Conservation (phyloP, 1,139 yeast species). For the Yamadazyma diospyri region DNA sequence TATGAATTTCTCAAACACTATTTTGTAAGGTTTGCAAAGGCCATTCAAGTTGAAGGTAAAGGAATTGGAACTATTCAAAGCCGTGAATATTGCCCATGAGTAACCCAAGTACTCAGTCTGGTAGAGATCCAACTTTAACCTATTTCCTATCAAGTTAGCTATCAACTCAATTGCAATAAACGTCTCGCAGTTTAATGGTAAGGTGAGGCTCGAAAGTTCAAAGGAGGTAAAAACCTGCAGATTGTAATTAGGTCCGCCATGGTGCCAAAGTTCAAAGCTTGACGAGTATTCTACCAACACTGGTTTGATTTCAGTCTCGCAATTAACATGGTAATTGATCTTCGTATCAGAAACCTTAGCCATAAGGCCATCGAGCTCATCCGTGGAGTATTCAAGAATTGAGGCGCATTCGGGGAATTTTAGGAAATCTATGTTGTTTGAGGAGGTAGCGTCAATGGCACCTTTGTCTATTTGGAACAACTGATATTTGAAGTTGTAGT, state of each 20-base stretch:
- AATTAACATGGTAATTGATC: constrained; percentile 8
- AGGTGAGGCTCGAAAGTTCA: constrained; percentile 25
- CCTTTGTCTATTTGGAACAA: constrained; percentile 11
- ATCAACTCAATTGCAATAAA: constrained; percentile 42
- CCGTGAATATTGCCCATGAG: constrained; percentile 52
- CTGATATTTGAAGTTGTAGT: constrained; percentile 20
- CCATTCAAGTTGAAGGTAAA: constrained; percentile 51
- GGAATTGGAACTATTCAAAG: constrained; percentile 47
- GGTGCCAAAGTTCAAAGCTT: constrained; percentile 50
- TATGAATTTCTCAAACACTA: constrained; percentile 21
- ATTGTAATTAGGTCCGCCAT: constrained; percentile 23
- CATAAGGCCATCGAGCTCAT: constrained; percentile 1
- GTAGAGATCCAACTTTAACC: constrained; percentile 41
- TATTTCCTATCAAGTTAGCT: constrained; percentile 40
- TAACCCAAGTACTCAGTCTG: constrained; percentile 49
- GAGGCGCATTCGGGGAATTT: not conserved
- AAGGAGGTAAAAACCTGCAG: constrained; percentile 38
- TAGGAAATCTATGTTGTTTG: not conserved
- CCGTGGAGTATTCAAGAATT: not conserved
- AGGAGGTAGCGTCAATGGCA: constrained; percentile 2
- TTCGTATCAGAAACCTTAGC: constrained; percentile 1
- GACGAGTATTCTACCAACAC: constrained; percentile 8
- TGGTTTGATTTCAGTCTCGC: constrained; percentile 4
- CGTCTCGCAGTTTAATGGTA: constrained; percentile 5
- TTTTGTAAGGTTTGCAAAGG: constrained; percentile 31